phyloP scores from a whole-genome alignment of 2,329 filamentous ascomycete genomes.

The Penicillium sp. region DNA sequence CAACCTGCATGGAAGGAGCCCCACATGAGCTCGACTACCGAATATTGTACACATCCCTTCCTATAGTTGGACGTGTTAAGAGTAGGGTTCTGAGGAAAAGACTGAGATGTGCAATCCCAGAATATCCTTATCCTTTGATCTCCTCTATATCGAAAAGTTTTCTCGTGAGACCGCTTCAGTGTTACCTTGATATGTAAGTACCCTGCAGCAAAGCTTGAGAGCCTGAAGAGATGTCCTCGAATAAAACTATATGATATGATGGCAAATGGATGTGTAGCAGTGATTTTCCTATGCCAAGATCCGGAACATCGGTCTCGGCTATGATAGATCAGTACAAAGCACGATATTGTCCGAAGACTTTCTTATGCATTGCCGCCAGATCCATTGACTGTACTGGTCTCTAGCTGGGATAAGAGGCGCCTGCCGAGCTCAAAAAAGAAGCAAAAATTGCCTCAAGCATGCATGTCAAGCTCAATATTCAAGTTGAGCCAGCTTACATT shows the following conservation, averaged over 20 bases:
- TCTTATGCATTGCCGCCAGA: not conserved
- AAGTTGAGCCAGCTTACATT: not conserved
- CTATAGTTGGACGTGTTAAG: no score
- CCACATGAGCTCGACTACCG: constrained; percentile 1
- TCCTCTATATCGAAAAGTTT: not conserved
- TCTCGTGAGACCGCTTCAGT: not conserved
- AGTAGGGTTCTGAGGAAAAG: not conserved
- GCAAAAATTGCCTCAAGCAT: not conserved
- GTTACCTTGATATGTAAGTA: not conserved
- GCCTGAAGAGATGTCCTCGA: not conserved
- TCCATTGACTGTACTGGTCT: not conserved
- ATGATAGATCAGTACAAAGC: not conserved
- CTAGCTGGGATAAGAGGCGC: not conserved
- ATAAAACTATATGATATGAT: not conserved
- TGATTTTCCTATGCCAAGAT: not conserved
- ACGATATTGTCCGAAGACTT: not conserved
- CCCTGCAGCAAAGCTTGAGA: not conserved
- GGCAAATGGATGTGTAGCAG: no score
- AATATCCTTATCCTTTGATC: no score
- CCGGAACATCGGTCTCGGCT: not conserved
- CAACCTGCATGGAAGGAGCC: not conserved
- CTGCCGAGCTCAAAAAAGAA: not conserved
- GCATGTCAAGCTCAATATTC: not conserved
- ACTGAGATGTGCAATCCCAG: not conserved
- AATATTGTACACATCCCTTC: not conserved